phyloP scores from a whole-genome alignment of 148 eudicot species.

The Camellia granthamiana region DNA sequence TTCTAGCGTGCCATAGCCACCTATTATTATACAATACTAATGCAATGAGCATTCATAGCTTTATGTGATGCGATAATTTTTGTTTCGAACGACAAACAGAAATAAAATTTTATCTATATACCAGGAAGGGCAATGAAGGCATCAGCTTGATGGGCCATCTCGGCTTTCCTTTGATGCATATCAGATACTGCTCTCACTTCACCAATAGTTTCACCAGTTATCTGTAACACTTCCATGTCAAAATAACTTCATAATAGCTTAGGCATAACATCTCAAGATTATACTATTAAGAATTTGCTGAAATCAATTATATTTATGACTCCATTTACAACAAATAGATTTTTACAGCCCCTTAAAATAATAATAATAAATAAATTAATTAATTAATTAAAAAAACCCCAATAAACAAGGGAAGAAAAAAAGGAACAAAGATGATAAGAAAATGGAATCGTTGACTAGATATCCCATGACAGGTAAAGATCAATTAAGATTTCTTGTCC shows the following conservation, averaged over 20 bases:
- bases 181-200: slow-evolving; percentile 80
- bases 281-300: no score
- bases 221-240: slow-evolving; percentile 28
- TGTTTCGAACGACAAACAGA: neutral
- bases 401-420: slow-evolving; percentile 1
- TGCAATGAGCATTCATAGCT: neutral
- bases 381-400: neutral
- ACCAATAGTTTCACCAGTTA: slow-evolving; percentile 81
- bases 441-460: no score
- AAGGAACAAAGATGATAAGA: no score
- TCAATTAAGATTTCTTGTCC: slow-evolving; percentile 2
- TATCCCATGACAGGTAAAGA: slow-evolving; percentile 6
- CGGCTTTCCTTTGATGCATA: slow-evolving; percentile 98
- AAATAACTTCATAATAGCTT: neutral
- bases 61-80: neutral
- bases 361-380: no score
- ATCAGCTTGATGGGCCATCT: slow-evolving; percentile 97
- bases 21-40: slow-evolving; percentile 21
- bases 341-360: no score
- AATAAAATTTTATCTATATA: slow-evolving; percentile 8
- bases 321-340: no score
- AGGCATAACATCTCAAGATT: no score
- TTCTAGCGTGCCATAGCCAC: slow-evolving; percentile 92
- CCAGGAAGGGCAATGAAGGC: slow-evolving; percentile 97
- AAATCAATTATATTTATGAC: no score